Evolutionary conservation across 116 monocot species (phyloP).

Genomic region (Phalaenopsis hybrid): DNA sequence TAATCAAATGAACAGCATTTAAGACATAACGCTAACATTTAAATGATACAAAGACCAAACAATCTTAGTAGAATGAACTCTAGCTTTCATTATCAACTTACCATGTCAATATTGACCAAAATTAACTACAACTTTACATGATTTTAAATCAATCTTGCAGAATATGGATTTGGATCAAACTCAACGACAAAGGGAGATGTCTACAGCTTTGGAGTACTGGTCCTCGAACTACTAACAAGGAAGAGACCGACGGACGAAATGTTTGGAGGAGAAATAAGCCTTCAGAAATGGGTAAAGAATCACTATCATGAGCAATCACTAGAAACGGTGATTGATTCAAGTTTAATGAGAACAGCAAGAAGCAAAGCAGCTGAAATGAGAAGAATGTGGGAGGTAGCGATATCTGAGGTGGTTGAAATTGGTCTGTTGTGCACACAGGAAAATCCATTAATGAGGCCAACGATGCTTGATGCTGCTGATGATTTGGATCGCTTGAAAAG

Average conservation of each 20-base stretch:
- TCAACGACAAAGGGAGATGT: constrained; percentile 53
- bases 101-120: too few relatives aligned
- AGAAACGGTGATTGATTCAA: constrained; percentile 28
- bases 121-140: neutral
- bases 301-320: constrained; percentile 20
- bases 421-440: constrained; percentile 53
- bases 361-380: constrained; percentile 29
- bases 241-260: constrained; percentile 48
- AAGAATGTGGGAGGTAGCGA: constrained; percentile 42
- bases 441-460: constrained; percentile 37
- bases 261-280: constrained; percentile 32
- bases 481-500: constrained; percentile 50
- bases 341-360: constrained; percentile 12
- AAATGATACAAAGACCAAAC: too few relatives aligned
- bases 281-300: constrained; percentile 47
- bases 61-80: too few relatives aligned
- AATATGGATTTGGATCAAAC: constrained; percentile 50
- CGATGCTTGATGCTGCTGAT: constrained; percentile 58
- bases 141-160: constrained; percentile 10
- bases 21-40: too few relatives aligned
- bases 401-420: constrained; percentile 42
- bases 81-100: too few relatives aligned
- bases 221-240: constrained; percentile 44
- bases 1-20: neutral
- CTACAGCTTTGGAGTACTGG: constrained; percentile 61